A percentile compares a stretch with the other conserved stretches of the same genome.
phyloP scores from a whole-genome alignment of 768 basidiomycete species.

The Coprinellus aureogranulatus region DNA sequence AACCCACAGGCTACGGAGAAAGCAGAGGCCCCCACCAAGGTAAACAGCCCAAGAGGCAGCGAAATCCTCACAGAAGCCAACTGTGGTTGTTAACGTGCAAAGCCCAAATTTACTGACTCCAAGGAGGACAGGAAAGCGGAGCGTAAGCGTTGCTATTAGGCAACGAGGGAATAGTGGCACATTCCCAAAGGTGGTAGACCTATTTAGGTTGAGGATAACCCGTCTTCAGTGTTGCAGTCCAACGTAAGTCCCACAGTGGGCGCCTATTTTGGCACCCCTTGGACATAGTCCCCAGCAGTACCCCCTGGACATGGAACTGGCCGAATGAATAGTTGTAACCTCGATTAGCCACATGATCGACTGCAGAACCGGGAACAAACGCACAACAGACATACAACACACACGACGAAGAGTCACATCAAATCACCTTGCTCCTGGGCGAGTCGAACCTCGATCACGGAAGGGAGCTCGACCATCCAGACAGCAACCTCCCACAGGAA shows the following conservation, averaged over 20 bases:
- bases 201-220: background rate
- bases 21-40: too few relatives aligned
- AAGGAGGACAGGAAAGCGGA: constrained; percentile 1
- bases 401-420: background rate
- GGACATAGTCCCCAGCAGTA: background rate
- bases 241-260: background rate
- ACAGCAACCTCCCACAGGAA: too few relatives aligned
- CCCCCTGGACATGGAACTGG: background rate
- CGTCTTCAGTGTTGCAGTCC: background rate
- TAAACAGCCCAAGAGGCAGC: too few relatives aligned
- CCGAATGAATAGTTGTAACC: background rate
- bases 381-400: background rate
- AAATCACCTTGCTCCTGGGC: background rate
- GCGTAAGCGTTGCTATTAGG: background rate
- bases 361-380: too few relatives aligned
- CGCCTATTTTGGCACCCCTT: background rate
- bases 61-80: too few relatives aligned
- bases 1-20: too few relatives aligned
- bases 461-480: too few relatives aligned
- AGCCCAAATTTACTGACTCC: constrained; percentile 3
- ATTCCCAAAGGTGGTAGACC: background rate
- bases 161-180: background rate
- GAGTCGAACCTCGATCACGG: too few relatives aligned
- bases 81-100: background rate
- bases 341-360: background rate